Evolutionary conservation across 805 yeast species (phyloP).

Genomic region (Ogataea pignaliae): DNA sequence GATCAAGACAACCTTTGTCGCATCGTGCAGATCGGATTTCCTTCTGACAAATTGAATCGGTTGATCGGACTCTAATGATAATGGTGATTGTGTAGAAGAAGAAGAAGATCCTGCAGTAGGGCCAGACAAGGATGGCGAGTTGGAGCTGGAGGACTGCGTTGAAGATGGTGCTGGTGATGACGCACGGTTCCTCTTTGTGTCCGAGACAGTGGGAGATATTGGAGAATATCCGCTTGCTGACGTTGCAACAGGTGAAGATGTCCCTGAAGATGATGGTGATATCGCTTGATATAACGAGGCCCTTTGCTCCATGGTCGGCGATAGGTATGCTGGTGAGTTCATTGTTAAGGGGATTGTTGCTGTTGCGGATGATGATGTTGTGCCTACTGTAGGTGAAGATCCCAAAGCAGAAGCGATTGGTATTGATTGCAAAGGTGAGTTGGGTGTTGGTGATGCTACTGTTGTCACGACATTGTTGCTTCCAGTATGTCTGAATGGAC

Average conservation of each 20-base stretch:
- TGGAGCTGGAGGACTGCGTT: background rate
- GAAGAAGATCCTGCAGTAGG: background rate
- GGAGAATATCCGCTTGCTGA: background rate
- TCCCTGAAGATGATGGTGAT: conserved; percentile 1
- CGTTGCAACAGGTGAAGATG: conserved; percentile 1
- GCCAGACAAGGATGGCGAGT: background rate
- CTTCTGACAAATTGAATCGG: conserved; percentile 4
- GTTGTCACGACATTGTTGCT: conserved; percentile 11
- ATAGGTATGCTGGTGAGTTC: background rate
- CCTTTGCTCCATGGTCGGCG: background rate
- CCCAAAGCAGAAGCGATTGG: too few relatives aligned
- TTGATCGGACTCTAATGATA: conserved; percentile 2
- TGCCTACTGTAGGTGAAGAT: too few relatives aligned
- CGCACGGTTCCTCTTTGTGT: background rate
- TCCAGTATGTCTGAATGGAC: conserved; percentile 13
- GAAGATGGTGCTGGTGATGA: conserved; percentile 1
- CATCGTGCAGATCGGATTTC: conserved; percentile 11
- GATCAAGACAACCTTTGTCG: conserved; percentile 16
- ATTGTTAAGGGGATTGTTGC: background rate
- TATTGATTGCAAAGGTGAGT: too few relatives aligned
- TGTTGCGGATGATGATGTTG: conserved; percentile 2
- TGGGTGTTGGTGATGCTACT: conserved; percentile 2
- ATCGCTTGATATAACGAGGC: background rate
- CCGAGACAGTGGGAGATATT: conserved; percentile 1
- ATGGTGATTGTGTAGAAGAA: conserved; percentile 4